These are phyloP conservation scores for Arachis monticola DNA, from an alignment of 331 rosid genomes.

Conservation along the genomic window DNA sequence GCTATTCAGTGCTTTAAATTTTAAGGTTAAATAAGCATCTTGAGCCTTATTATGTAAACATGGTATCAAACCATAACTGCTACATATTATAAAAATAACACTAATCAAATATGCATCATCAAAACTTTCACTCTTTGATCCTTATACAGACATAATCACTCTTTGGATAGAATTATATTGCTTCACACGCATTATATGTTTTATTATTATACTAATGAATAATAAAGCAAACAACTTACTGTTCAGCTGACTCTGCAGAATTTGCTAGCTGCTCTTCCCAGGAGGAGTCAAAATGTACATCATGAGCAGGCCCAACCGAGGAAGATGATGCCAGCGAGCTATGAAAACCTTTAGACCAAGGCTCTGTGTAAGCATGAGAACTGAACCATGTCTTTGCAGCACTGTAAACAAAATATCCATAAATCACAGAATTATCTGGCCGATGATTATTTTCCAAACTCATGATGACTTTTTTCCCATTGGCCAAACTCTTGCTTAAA, in stretches of 20 bases:
- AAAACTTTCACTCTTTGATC: neutral
- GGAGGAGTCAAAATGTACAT: constrained; percentile 73
- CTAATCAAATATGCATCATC: neutral
- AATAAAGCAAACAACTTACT: constrained; percentile 56
- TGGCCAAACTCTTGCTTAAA: constrained; percentile 39
- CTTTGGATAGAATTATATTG: constrained; percentile 13
- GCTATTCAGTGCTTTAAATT: constrained; percentile 10
- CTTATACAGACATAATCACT: constrained; percentile 10
- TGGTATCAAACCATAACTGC: constrained; percentile 11
- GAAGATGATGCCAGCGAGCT: constrained; percentile 54
- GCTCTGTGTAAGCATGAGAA: constrained; percentile 41
- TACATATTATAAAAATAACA: constrained; percentile 19
- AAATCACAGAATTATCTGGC: constrained; percentile 55
- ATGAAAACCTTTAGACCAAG: constrained; percentile 65
- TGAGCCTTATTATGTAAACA: constrained; percentile 11
- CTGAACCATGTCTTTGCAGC: constrained; percentile 59
- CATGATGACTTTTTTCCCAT: constrained; percentile 68
- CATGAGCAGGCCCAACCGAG: constrained; percentile 74
- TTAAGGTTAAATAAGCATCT: constrained; percentile 21
- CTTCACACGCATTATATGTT: neutral
- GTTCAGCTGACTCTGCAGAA: constrained; percentile 70
- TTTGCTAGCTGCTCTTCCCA: constrained; percentile 63
- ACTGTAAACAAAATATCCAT: constrained; percentile 69
- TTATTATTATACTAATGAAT: neutral
- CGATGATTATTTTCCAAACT: constrained; percentile 60